Conservation (phyloP, 371 early-diverging fungal species). For the Mortierella sp. region DNA sequence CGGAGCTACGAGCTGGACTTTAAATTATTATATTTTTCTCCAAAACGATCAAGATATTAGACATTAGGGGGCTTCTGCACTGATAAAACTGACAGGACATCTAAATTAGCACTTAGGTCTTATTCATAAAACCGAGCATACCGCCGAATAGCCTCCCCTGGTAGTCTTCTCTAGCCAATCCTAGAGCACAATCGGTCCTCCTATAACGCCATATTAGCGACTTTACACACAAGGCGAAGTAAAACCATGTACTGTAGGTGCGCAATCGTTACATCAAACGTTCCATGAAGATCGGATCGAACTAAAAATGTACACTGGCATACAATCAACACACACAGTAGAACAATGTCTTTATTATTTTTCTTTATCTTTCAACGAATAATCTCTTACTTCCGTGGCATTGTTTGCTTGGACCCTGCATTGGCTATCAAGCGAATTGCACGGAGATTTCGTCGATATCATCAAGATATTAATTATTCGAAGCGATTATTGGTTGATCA, state of each 20-base stretch:
- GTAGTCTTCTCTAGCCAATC: background rate
- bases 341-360: background rate
- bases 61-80: too few species aligned
- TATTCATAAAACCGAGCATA: background rate
- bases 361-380: background rate
- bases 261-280: too few species aligned
- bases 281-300: too few species aligned
- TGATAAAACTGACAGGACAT: too few species aligned
- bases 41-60: too few species aligned
- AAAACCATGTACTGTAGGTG: too few species aligned
- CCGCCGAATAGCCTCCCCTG: background rate
- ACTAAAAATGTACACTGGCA: too few species aligned
- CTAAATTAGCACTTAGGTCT: background rate
- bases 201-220: background rate
- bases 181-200: background rate
- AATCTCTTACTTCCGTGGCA: background rate
- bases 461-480: background rate
- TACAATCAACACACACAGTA: background rate
- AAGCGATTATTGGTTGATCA: too few species aligned
- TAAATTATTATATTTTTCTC: too few species aligned
- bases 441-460: background rate
- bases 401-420: background rate
- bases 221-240: too few species aligned
- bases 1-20: background rate
- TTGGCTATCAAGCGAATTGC: background rate